Evolutionary conservation across 495 filamentous ascomycete species (phyloP).

Genomic region (Penicillium cinerascens): DNA sequence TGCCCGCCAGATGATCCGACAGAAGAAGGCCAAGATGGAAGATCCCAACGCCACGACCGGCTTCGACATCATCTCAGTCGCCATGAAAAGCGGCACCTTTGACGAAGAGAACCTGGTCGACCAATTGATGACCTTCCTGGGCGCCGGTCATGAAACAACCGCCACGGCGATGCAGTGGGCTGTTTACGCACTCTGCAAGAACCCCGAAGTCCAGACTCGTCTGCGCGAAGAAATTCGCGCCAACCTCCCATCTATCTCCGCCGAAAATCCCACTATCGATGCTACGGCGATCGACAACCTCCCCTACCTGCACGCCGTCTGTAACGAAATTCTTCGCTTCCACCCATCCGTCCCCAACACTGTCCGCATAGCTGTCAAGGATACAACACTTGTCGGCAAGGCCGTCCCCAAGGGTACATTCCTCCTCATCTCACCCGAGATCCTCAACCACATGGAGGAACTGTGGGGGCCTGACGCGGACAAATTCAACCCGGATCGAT

Average conservation of each 20-base stretch:
- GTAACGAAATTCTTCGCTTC: slow-evolving; percentile 58
- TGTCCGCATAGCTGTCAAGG: slow-evolving; percentile 55
- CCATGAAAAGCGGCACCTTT: slow-evolving; percentile 71
- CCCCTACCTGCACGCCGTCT: slow-evolving; percentile 59
- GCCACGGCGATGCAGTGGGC: slow-evolving; percentile 59
- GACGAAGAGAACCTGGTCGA: slow-evolving; percentile 77
- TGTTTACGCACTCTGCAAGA: slow-evolving; percentile 54
- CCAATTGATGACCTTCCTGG: slow-evolving; percentile 94
- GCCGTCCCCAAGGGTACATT: slow-evolving; percentile 54
- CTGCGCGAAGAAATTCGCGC: slow-evolving; percentile 60
- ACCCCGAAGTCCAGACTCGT: slow-evolving; percentile 53
- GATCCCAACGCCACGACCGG: slow-evolving; percentile 38
- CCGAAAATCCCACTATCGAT: slow-evolving; percentile 43
- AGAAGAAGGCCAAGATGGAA: slow-evolving; percentile 62
- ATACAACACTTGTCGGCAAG: slow-evolving; percentile 60
- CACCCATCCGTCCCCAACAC: slow-evolving; percentile 59
- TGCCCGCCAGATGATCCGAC: slow-evolving; percentile 62
- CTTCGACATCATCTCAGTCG: slow-evolving; percentile 79
- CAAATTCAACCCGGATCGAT: slow-evolving; percentile 77
- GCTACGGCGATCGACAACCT: slow-evolving; percentile 50
- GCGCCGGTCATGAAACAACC: slow-evolving; percentile 83
- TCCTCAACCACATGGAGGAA: slow-evolving; percentile 67
- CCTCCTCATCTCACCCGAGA: slow-evolving; percentile 47
- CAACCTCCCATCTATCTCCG: slow-evolving; percentile 56
- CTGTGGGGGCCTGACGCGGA: slow-evolving; percentile 84